Percentiles rank a stretch among this genome's conserved stretches.
These are phyloP conservation scores for Tetratostichococcus sp. DNA, from an alignment of 139 green algal genomes.

Conservation along the genomic window DNA sequence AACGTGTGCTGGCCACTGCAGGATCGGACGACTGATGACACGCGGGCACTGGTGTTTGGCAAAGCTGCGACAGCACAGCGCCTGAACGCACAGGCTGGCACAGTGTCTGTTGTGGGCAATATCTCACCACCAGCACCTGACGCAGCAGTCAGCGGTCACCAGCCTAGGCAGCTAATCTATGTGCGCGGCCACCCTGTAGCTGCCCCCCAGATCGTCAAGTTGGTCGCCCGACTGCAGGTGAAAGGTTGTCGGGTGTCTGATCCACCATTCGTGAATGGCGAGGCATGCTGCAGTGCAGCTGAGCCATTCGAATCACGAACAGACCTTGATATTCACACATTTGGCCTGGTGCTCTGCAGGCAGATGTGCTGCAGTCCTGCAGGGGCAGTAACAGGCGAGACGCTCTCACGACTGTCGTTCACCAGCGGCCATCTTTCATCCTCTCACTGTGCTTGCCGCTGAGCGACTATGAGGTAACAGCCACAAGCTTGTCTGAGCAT, in stretches of 20 bases:
- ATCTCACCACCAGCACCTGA: not conserved
- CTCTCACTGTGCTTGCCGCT: not conserved
- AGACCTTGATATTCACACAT: too few species aligned
- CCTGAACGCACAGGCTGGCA: not conserved
- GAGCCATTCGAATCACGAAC: too few species aligned
- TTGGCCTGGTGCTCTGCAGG: not conserved
- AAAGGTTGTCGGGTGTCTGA: too few species aligned
- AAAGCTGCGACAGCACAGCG: not conserved
- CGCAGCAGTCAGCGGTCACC: too few species aligned
- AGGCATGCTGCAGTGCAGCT: too few species aligned
- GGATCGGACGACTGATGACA: not conserved
- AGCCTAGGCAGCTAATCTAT: not conserved
- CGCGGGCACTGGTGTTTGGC: not conserved
- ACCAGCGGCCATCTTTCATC: not conserved
- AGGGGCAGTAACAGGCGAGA: not conserved
- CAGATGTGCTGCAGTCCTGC: not conserved
- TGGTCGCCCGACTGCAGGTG: not conserved
- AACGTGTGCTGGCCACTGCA: not conserved
- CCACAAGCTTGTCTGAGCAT: too few species aligned
- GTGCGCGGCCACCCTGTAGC: not conserved
- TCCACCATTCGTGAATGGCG: too few species aligned
- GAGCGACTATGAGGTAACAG: not conserved
- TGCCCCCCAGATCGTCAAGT: not conserved
- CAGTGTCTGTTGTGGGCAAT: not conserved
- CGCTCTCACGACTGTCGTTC: too few species aligned